phyloP scores from a whole-genome alignment of 805 yeast species.

The Starmerella lactis-condensi region DNA sequence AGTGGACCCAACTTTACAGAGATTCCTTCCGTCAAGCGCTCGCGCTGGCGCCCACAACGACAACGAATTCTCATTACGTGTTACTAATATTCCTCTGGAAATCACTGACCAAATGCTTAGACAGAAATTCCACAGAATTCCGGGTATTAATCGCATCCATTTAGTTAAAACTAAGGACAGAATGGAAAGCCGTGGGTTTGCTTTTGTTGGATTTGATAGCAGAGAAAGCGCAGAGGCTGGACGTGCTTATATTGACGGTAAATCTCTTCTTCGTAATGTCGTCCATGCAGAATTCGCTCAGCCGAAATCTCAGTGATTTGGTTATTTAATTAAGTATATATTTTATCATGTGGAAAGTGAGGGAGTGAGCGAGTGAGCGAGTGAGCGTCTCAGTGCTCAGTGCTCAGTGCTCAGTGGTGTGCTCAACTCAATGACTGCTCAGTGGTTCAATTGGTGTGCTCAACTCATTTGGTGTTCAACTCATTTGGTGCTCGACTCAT shows the following conservation, averaged over 20 bases:
- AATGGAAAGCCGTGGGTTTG: conserved; percentile 86
- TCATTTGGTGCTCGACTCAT: no score
- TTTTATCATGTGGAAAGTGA: not conserved
- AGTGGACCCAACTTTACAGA: conserved; percentile 14
- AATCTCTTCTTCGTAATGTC: conserved; percentile 81
- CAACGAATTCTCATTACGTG: conserved; percentile 72
- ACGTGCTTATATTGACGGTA: conserved; percentile 59
- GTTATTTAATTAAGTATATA: not conserved
- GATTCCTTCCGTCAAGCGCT: conserved; percentile 47
- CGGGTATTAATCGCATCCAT: conserved; percentile 59
- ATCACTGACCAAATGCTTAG: conserved; percentile 70
- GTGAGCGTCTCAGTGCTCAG: no score
- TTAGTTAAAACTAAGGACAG: conserved; percentile 83
- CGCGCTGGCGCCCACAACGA: conserved; percentile 47
- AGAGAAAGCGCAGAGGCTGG: conserved; percentile 53
- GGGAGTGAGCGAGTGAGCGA: no score
- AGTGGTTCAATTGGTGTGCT: no score
- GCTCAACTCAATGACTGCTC: no score
- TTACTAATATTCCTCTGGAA: conserved; percentile 73
- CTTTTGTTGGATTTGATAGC: conserved; percentile 64
- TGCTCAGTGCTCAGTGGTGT: no score
- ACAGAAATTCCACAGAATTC: conserved; percentile 47
- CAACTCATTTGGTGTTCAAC: no score
- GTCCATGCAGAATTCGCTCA: conserved; percentile 30
- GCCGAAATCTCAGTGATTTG: no score